These are phyloP conservation scores for Pleurozium schreberi DNA, from an alignment of 225 moss, liverwort and hornwort genomes.

Conservation along the genomic window DNA sequence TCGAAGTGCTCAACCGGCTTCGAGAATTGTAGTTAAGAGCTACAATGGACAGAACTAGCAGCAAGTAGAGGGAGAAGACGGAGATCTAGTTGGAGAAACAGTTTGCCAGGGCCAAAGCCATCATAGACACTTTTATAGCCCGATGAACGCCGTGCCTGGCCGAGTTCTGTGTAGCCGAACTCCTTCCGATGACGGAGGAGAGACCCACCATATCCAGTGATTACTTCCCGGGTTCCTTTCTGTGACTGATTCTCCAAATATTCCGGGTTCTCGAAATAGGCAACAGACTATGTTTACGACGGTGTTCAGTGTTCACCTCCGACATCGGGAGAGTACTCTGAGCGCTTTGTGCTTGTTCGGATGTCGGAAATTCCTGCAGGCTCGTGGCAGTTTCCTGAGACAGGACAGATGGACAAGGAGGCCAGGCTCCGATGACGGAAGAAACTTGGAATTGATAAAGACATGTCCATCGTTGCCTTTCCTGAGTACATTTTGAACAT, in stretches of 20 bases:
- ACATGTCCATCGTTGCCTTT: too few species aligned
- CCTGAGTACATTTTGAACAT: too few species aligned
- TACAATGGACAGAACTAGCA: background rate
- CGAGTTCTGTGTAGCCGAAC: background rate
- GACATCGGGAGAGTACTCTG: background rate
- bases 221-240: too few species aligned
- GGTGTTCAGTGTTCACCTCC: background rate
- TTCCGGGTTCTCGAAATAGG: background rate
- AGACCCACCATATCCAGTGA: background rate
- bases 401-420: background rate
- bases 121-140: background rate
- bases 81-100: background rate
- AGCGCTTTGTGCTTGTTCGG: background rate
- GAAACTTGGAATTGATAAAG: background rate
- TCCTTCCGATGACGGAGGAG: background rate
- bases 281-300: too few species aligned
- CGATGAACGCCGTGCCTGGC: background rate
- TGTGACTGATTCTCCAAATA: background rate
- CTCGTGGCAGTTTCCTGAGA: background rate
- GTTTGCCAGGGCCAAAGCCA: background rate
- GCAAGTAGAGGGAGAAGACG: background rate
- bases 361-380: background rate
- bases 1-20: background rate
- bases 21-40: too few species aligned
- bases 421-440: background rate